These are phyloP conservation scores for Amoebophrya sp. DNA, from an alignment of 169 alveolate species.

Conservation along the genomic window DNA sequence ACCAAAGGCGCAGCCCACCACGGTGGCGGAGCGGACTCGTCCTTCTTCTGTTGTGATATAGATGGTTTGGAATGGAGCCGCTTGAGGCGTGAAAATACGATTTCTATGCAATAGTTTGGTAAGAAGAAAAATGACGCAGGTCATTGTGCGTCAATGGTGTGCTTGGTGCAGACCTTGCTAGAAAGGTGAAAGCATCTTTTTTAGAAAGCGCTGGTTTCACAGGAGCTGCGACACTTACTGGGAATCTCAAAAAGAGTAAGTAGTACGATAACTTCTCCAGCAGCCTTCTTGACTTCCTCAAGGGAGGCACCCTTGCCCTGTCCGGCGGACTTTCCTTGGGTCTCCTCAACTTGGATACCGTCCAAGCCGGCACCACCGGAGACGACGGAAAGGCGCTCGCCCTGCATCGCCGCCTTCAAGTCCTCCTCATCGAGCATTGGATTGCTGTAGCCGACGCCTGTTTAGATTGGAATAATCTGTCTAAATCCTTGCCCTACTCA, in stretches of 20 bases:
- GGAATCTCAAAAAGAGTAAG: not conserved
- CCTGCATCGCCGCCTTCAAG: not conserved
- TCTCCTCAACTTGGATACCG: not conserved
- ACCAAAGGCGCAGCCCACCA: not conserved
- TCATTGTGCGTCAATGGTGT: not conserved
- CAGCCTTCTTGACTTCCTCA: not conserved
- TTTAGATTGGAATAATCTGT: not conserved
- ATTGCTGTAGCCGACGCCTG: not conserved
- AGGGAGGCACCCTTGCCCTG: not conserved
- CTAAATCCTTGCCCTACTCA: no score
- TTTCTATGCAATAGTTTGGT: not conserved
- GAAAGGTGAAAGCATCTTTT: no score
- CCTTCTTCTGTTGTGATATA: not conserved
- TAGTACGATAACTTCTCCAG: not conserved
- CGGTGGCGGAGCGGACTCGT: not conserved
- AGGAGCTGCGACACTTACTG: not conserved
- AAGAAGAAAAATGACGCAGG: not conserved
- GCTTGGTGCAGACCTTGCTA: not conserved
- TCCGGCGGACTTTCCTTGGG: not conserved
- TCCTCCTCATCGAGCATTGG: not conserved
- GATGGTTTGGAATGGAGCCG: not conserved
- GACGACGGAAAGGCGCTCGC: not conserved
- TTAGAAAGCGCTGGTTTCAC: no score
- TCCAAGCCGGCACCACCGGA: not conserved
- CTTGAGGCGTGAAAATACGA: not conserved